Evolutionary conservation across 768 basidiomycete genomes (phyloP).

Genomic region (Strobilomyces confusus): DNA sequence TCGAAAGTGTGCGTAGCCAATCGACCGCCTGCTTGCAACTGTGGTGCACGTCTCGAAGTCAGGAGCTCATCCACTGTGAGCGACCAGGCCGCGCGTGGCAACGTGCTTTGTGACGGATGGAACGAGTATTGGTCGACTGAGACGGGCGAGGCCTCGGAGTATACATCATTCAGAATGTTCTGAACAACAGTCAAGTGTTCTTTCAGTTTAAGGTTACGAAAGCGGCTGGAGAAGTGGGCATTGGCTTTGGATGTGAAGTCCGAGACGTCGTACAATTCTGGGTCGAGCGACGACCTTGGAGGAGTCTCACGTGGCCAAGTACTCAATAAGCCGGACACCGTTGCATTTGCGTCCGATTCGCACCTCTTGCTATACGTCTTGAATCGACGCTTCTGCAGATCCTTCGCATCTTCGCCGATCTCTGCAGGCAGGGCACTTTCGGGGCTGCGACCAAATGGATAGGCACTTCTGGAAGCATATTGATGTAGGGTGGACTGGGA

Average conservation of each 20-base stretch:
- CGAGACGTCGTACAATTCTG: conserved; percentile 1
- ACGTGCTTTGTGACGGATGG: neutral
- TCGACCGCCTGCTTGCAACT: neutral
- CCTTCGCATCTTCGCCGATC: neutral
- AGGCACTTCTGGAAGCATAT: neutral
- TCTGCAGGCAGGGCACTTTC: conserved; percentile 1
- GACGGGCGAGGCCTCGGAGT: neutral
- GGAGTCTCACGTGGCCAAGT: conserved; percentile 22
- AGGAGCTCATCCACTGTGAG: conserved; percentile 3
- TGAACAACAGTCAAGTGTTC: conserved; percentile 14
- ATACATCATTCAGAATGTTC: neutral
- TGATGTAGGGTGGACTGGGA: neutral
- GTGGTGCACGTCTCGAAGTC: conserved; percentile 2
- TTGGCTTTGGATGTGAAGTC: neutral
- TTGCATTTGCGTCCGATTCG: neutral
- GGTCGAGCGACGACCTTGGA: neutral
- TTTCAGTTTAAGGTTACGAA: conserved; percentile 11
- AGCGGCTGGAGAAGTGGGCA: conserved; percentile 13
- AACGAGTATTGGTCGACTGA: conserved; percentile 6
- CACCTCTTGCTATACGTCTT: conserved; percentile 7
- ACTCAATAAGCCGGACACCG: neutral
- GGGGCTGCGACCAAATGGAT: conserved; percentile 9
- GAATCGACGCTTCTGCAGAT: conserved; percentile 2
- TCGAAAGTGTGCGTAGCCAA: neutral
- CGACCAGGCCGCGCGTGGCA: neutral